These are phyloP conservation scores for Cadophora malorum DNA, from an alignment of 2,329 filamentous ascomycete genomes.

Conservation along the genomic window DNA sequence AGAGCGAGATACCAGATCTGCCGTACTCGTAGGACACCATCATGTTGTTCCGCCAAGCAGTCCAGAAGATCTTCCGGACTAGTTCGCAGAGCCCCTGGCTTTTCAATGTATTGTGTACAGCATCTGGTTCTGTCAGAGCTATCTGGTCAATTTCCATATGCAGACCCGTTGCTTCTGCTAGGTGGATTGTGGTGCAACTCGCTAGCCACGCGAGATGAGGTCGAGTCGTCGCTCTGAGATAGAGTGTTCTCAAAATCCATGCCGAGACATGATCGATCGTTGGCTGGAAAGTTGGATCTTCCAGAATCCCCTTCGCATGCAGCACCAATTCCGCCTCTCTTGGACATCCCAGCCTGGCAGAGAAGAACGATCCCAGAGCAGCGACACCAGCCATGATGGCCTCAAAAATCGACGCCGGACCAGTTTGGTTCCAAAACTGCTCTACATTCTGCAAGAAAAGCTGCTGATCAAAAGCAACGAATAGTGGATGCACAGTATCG, in stretches of 20 bases:
- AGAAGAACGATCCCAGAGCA: conserved; percentile 46
- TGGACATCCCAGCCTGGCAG: conserved; percentile 32
- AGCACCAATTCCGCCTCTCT: conserved; percentile 41
- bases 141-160: conserved; percentile 40
- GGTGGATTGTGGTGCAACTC: conserved; percentile 37
- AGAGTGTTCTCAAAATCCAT: conserved; percentile 36
- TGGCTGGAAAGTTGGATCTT: conserved; percentile 35
- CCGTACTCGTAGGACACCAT: conserved; percentile 47
- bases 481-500: conserved; percentile 42
- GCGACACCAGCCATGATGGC: conserved; percentile 45
- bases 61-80: conserved; percentile 41
- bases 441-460: conserved; percentile 38
- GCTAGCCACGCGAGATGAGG: conserved; percentile 40
- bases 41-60: conserved; percentile 43
- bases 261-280: conserved; percentile 35
- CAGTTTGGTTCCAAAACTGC: conserved; percentile 43
- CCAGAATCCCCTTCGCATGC: conserved; percentile 36
- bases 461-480: conserved; percentile 43
- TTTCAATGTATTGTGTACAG: conserved; percentile 8
- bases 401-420: conserved; percentile 43
- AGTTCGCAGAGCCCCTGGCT: conserved; percentile 32
- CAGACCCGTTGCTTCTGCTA: conserved; percentile 39
- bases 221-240: conserved; percentile 36
- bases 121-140: conserved; percentile 29
- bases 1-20: conserved; percentile 42